Conservation (phyloP, 352 stramenopile genomes). For the Peronospora tabacina region DNA sequence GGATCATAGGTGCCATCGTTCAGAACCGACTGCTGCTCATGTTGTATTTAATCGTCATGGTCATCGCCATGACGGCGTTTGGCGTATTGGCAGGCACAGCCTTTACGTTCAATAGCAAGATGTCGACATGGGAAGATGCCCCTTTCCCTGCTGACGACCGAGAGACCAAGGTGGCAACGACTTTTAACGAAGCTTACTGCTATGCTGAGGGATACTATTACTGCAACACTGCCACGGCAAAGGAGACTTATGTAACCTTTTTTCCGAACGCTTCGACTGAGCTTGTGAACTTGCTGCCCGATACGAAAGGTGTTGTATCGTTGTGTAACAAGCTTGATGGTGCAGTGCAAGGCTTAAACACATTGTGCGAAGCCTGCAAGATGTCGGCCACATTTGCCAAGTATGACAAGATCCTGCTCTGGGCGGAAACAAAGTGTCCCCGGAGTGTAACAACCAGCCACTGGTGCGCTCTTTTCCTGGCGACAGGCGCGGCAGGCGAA, state of each 20-base stretch:
- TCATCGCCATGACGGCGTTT: conserved; percentile 63
- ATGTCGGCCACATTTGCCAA: conserved; percentile 45
- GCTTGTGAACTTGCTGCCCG: conserved; percentile 40
- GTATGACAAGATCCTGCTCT: conserved; percentile 63
- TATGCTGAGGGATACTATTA: conserved; percentile 77
- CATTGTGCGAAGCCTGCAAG: conserved; percentile 50
- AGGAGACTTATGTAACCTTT: conserved; percentile 53
- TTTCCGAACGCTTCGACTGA: conserved; percentile 38
- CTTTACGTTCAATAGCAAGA: conserved; percentile 67
- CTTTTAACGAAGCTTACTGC: conserved; percentile 82
- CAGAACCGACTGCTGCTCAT: conserved; percentile 63
- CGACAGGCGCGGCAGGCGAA: conserved; percentile 33
- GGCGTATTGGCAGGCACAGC: conserved; percentile 56
- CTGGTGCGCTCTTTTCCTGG: conserved; percentile 57
- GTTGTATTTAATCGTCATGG: conserved; percentile 67
- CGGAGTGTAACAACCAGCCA: conserved; percentile 36
- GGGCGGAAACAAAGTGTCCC: conserved; percentile 59
- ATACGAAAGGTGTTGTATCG: conserved; percentile 49
- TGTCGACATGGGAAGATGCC: conserved; percentile 44
- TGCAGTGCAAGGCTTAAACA: conserved; percentile 29
- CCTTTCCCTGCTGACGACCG: conserved; percentile 44
- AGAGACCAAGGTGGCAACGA: conserved; percentile 53
- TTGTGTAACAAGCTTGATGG: conserved; percentile 36
- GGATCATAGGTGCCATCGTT: conserved; percentile 56
- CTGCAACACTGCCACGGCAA: conserved; percentile 69